Percentiles rank a stretch among this genome's conserved stretches.
These are phyloP conservation scores for Cochlearia excelsa DNA, from an alignment of 345 rosid genomes.

Conservation along the genomic window DNA sequence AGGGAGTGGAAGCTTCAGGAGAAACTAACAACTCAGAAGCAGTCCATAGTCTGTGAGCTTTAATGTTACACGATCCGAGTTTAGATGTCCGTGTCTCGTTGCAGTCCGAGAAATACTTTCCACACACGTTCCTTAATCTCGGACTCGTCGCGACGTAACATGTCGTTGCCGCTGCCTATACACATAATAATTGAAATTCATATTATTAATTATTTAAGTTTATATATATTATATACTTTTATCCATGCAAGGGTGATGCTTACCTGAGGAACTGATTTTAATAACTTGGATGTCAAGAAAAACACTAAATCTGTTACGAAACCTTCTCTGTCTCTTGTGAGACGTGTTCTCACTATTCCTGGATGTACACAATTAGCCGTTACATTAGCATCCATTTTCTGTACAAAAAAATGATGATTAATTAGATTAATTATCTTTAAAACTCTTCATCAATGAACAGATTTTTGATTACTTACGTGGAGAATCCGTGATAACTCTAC, in stretches of 20 bases:
- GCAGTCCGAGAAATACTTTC: constrained; percentile 85
- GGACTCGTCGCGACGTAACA: constrained; percentile 76
- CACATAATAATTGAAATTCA: no score
- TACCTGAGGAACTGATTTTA: constrained; percentile 94
- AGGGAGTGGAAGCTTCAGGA: constrained; percentile 35
- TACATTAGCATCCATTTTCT: constrained; percentile 78
- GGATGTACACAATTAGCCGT: constrained; percentile 92
- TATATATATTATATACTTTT: no score
- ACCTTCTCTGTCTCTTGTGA: constrained; percentile 91
- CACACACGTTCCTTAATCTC: constrained; percentile 48
- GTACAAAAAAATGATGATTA: background rate
- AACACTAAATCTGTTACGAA: constrained; percentile 67
- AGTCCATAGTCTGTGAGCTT: constrained; percentile 72
- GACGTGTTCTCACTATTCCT: constrained; percentile 84
- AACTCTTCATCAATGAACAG: no score
- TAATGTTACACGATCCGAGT: constrained; percentile 51
- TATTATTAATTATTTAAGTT: no score
- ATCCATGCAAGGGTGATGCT: background rate
- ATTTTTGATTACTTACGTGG: constrained; percentile 21
- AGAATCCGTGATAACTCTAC: constrained; percentile 68
- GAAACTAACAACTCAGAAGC: constrained; percentile 73
- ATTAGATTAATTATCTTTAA: no score
- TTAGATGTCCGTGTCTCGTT: constrained; percentile 72
- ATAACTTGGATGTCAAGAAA: constrained; percentile 74
- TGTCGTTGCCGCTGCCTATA: constrained; percentile 91